A percentile compares a stretch with the other conserved stretches of the same genome.
Conservation (phyloP, 208 protist genomes). For the Spironucleus salmonicida region DNA sequence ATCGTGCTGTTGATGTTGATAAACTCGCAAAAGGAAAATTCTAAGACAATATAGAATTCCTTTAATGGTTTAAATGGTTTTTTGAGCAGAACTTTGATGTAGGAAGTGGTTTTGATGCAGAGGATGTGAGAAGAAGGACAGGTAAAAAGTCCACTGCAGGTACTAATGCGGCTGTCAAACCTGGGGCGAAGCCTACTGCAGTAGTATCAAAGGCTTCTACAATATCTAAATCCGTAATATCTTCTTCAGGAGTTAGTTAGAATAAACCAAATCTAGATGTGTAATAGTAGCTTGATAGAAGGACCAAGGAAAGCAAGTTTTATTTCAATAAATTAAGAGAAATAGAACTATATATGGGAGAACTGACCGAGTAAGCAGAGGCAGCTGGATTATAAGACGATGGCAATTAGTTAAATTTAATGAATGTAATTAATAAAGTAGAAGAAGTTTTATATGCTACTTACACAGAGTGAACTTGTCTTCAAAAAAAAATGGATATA, state of each 20-base stretch:
- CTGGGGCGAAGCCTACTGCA: neutral
- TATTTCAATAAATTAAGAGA: slow-evolving; percentile 19
- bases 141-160: neutral
- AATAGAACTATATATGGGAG: slow-evolving; percentile 17
- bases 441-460: slow-evolving; percentile 8
- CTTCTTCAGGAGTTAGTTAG: neutral
- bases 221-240: neutral
- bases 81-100: neutral
- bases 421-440: neutral
- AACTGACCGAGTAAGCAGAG: neutral
- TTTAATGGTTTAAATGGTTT: slow-evolving; percentile 27
- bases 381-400: neutral
- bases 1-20: neutral
- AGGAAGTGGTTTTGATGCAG: neutral
- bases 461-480: neutral
- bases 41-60: slow-evolving; percentile 22
- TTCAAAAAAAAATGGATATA: no score
- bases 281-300: neutral
- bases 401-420: neutral
- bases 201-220: neutral
- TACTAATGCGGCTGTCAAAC: neutral
- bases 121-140: neutral
- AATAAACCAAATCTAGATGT: neutral
- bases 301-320: slow-evolving; percentile 2
- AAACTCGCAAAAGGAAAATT: neutral